These are phyloP conservation scores for Castanea sativa DNA, from an alignment of 306 rosid species.

Conservation along the genomic window DNA sequence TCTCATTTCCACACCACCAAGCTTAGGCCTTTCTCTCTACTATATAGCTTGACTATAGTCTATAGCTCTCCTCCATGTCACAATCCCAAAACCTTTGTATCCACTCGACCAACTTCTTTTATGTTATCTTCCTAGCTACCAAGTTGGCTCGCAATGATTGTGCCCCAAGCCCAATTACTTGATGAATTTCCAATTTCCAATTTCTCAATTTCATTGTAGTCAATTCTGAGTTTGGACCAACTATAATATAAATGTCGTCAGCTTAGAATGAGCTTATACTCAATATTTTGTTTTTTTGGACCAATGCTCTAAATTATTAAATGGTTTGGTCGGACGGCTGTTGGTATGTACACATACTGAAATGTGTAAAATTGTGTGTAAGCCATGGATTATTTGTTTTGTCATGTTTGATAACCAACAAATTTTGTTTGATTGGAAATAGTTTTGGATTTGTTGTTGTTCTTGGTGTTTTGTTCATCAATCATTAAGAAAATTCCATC, in stretches of 20 bases:
- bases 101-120: slow-evolving; percentile 6
- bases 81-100: slow-evolving; percentile 3
- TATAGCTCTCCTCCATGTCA: slow-evolving; percentile 5
- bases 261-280: neutral
- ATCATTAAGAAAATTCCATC: slow-evolving; percentile 30
- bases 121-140: neutral
- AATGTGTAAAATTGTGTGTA: neutral
- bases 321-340: slow-evolving; percentile 2
- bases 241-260: neutral
- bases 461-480: slow-evolving; percentile 22
- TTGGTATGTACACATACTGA: slow-evolving; percentile 10
- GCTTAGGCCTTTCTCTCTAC: slow-evolving; percentile 17
- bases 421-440: slow-evolving; percentile 2
- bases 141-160: slow-evolving; percentile 28
- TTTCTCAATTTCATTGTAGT: slow-evolving; percentile 32
- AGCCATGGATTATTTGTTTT: neutral
- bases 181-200: slow-evolving; percentile 26
- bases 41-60: neutral
- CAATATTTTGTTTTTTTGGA: neutral
- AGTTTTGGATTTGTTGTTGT: neutral
- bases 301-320: neutral
- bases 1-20: slow-evolving; percentile 2
- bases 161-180: slow-evolving; percentile 24
- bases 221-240: neutral
- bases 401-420: neutral